Conservation (phyloP, 2,329 filamentous ascomycete species). For the Ramichloridium luteum region DNA sequence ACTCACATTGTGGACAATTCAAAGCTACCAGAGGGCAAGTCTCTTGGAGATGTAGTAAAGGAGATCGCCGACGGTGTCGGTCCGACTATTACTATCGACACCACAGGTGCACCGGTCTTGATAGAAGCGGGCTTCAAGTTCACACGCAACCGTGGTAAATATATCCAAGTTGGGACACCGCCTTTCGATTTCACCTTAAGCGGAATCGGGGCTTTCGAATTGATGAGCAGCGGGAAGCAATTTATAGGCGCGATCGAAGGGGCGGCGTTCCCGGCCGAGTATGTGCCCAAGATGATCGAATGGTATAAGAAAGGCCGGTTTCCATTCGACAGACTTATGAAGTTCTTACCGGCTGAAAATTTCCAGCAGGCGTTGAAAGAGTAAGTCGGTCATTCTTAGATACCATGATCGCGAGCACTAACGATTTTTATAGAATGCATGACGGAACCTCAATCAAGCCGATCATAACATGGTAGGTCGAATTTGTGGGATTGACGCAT, state of each 20-base stretch:
- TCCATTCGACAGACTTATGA: constrained; percentile 36
- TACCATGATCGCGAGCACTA: constrained; percentile 1
- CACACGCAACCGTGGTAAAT: constrained; percentile 34
- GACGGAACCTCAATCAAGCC: constrained; percentile 30
- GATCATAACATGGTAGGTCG: constrained; percentile 32
- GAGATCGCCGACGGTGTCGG: constrained; percentile 29
- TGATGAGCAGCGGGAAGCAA: constrained; percentile 37
- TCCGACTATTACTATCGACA: constrained; percentile 38
- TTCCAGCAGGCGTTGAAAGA: constrained; percentile 31
- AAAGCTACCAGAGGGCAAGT: constrained; percentile 22
- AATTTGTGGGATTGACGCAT: too few relatives aligned
- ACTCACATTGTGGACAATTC: constrained; percentile 29
- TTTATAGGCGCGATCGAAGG: constrained; percentile 39
- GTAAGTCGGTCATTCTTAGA: constrained; percentile 7
- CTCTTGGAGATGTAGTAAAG: constrained; percentile 26
- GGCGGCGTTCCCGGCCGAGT: constrained; percentile 31
- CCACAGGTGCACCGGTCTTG: constrained; percentile 35
- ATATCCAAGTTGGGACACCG: constrained; percentile 40
- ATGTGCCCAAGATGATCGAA: constrained; percentile 37
- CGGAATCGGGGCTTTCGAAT: constrained; percentile 31
- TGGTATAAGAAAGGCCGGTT: constrained; percentile 38
- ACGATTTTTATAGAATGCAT: neutral
- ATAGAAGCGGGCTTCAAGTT: constrained; percentile 33
- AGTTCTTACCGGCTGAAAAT: constrained; percentile 32
- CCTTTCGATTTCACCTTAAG: constrained; percentile 31